Evolutionary conservation across 768 basidiomycete species (phyloP), one percentile per base, ranked within the genome.

Genomic region (Tulasnella calospora): DNA sequence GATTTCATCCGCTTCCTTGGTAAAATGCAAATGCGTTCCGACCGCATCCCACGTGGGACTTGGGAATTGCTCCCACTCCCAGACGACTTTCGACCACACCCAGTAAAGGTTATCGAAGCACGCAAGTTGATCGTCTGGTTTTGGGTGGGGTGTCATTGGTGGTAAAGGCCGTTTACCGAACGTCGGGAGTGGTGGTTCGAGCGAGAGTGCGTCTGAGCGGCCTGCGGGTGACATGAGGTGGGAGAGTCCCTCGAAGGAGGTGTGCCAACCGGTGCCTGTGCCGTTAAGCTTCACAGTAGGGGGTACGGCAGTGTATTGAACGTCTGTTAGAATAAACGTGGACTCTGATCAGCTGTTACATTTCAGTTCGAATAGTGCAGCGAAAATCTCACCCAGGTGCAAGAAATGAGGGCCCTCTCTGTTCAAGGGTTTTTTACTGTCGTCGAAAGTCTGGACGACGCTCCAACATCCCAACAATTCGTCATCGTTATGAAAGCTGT

Each of bases 201-300:
- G 76, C 67, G 13, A 1, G 4, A 72, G 15, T 27, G 74, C 79
- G n/a, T 76, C 30, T 35, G 27, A 51, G 35, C 79, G 80, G 8
- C 76, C 79, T 55, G 76, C 73, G 35, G 79, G 73, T 10, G 78
- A 78, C 41, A 77, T 76, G 67, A 82, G 80, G 51, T 80, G 73
- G 30, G 81, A 78, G 27, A 82, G 79, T 19, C 76, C 74, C 70
- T 77, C 79, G 61, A 82, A 81, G 41, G 74, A 47, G 21, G 80
- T 51, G 76, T 82, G 79, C 71, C 71, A 72, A 17, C 44, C 71
- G 2, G 4, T 19, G 4, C 9, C 27, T 3, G 57, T 23, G 57
- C 57, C 57, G 21, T 36, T 36, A 10, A 72, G 30, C n/a, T 36
- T 72, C 8, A 46, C 71, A 6, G n/a, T 27, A 10, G 21, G 27